Conservation (phyloP, 2,329 filamentous ascomycete genomes). For the Colletotrichum horii region DNA sequence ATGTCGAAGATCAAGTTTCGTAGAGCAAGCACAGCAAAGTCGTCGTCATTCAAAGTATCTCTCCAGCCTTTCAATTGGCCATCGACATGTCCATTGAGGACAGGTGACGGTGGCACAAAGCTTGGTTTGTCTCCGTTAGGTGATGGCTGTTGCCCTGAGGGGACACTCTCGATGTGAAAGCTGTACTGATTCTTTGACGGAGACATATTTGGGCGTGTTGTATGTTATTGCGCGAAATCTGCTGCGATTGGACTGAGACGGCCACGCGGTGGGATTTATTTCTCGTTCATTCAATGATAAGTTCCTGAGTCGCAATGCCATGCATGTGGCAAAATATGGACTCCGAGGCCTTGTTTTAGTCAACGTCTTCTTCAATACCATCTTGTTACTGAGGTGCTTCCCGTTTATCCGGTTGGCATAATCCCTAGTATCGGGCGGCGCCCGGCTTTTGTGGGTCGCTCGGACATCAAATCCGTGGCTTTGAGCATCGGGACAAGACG, state of each 20-base stretch:
- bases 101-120: background rate
- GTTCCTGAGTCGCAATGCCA: background rate
- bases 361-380: background rate
- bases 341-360: background rate
- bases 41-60: background rate
- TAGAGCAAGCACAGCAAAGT: background rate
- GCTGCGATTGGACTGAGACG: background rate
- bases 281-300: background rate
- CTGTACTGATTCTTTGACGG: background rate
- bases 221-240: background rate
- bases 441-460: background rate
- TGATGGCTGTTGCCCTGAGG: background rate
- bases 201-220: background rate
- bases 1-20: slow-evolving; percentile 41
- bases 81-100: background rate
- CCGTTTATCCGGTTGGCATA: background rate
- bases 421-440: background rate
- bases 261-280: background rate
- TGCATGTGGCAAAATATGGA: background rate
- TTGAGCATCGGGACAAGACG: background rate
- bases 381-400: background rate
- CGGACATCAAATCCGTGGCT: background rate
- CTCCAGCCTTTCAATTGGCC: background rate
- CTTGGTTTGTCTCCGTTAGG: background rate
- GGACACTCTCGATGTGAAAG: background rate